Evolutionary conservation across 257 asterid species (phyloP).

Genomic region (Nicotiana obtusifolia): DNA sequence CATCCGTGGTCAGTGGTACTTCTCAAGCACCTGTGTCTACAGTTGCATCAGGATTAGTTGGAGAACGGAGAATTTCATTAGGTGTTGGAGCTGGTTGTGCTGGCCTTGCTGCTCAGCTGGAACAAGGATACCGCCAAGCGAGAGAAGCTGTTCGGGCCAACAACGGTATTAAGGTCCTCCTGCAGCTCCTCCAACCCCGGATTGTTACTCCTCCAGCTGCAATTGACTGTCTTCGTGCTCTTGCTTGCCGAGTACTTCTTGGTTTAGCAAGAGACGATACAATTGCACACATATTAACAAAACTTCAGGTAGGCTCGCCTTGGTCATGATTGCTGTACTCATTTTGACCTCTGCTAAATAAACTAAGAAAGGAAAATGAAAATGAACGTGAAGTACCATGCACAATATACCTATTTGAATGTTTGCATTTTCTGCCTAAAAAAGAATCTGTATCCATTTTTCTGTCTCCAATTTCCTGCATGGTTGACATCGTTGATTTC

Average conservation of each 20-base stretch:
- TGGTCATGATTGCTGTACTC: background rate
- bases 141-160: slow-evolving; percentile 98
- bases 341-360: background rate
- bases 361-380: background rate
- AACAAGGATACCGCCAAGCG: slow-evolving; percentile 91
- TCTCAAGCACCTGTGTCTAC: slow-evolving; percentile 55
- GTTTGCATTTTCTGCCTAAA: background rate
- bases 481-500: background rate
- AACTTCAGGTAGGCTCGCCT: slow-evolving; percentile 67
- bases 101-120: slow-evolving; percentile 98
- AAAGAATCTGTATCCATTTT: no score
- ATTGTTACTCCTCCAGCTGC: slow-evolving; percentile 91
- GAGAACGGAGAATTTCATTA: slow-evolving; percentile 88
- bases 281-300: slow-evolving; percentile 92
- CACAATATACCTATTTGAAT: background rate
- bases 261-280: slow-evolving; percentile 98
- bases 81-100: slow-evolving; percentile 96
- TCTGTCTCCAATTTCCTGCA: background rate
- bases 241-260: slow-evolving; percentile 96
- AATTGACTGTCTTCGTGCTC: slow-evolving; percentile 98
- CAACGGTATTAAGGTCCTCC: slow-evolving; percentile 93
- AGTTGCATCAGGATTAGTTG: slow-evolving; percentile 83
- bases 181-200: slow-evolving; percentile 96
- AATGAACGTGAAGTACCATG: background rate
- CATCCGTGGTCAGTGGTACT: slow-evolving; percentile 33